Percentiles rank a stretch among this genome's conserved stretches.
Evolutionary conservation across 495 filamentous ascomycete species (phyloP).

Genomic region (Ascodesmis nigricans): DNA sequence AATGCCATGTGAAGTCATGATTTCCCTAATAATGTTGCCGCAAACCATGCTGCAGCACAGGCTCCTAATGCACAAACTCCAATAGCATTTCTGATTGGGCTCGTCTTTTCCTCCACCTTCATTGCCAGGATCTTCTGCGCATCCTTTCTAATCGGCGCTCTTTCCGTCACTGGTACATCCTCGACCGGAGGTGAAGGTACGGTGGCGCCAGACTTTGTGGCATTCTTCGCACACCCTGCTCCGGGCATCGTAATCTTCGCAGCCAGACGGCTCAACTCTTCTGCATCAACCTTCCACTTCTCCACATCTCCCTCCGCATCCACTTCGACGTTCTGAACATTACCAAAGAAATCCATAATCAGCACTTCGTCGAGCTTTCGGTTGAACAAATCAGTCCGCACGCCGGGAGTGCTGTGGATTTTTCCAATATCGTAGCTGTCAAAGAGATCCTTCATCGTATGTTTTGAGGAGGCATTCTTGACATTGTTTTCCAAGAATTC

Average conservation of each 20-base stretch:
- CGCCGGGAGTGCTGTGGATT: conserved; percentile 80
- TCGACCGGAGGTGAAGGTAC: not conserved
- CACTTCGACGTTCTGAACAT: conserved; percentile 89
- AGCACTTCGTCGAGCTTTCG: conserved; percentile 30
- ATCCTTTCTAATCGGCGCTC: conserved; percentile 14
- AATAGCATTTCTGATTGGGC: conserved; percentile 19
- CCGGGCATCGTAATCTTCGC: conserved; percentile 14
- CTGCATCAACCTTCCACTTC: conserved; percentile 53
- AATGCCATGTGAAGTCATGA: too few relatives aligned
- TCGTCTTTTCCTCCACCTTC: conserved; percentile 15
- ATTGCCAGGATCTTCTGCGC: conserved; percentile 13
- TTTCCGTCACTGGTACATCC: conserved; percentile 3
- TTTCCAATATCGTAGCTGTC: conserved; percentile 86
- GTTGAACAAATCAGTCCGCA: conserved; percentile 80
- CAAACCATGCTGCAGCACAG: conserved; percentile 20
- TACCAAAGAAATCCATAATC: conserved; percentile 94
- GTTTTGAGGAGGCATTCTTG: conserved; percentile 54
- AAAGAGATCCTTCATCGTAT: conserved; percentile 79
- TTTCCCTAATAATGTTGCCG: conserved; percentile 6
- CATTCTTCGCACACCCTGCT: not conserved
- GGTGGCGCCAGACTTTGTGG: not conserved
- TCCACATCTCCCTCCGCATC: conserved; percentile 34
- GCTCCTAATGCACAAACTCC: conserved; percentile 14
- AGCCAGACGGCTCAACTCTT: conserved; percentile 30
- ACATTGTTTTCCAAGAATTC: conserved; percentile 90